phyloP scores from a whole-genome alignment of 2,329 filamentous ascomycete genomes.

The Penicillium digitatum region DNA sequence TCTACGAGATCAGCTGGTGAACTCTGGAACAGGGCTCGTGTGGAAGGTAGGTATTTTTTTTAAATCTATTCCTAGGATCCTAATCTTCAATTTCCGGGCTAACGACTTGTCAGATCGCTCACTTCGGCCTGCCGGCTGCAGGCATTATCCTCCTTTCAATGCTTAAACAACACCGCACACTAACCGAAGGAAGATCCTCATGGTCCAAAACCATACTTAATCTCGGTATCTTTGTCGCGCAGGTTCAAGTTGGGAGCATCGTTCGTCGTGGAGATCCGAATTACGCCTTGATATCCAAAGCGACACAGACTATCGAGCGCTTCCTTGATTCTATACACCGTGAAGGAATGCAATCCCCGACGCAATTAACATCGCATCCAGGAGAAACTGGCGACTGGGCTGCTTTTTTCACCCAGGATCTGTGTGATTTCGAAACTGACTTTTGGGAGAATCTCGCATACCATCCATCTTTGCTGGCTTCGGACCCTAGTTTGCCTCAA shows the following conservation, averaged over 20 bases:
- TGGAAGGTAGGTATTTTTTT: constrained; percentile 29
- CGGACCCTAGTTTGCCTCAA: constrained; percentile 18
- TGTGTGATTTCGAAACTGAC: constrained; percentile 27
- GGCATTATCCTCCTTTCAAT: constrained; percentile 30
- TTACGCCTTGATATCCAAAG: constrained; percentile 25
- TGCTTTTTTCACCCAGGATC: constrained; percentile 21
- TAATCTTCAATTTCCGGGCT: not conserved
- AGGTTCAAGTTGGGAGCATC: constrained; percentile 25
- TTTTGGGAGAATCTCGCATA: constrained; percentile 29
- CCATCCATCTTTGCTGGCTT: constrained; percentile 24
- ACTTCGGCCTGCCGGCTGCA: constrained; percentile 30
- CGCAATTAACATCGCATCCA: constrained; percentile 8
- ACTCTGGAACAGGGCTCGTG: constrained; percentile 26
- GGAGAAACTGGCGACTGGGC: constrained; percentile 23
- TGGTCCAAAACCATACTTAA: constrained; percentile 21
- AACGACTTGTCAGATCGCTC: constrained; percentile 18
- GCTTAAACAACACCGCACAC: constrained; percentile 19
- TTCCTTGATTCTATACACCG: constrained; percentile 27
- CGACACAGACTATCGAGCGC: constrained; percentile 25
- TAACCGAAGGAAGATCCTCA: constrained; percentile 7
- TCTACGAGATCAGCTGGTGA: constrained; percentile 25
- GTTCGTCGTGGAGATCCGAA: constrained; percentile 26
- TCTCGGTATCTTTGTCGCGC: constrained; percentile 27
- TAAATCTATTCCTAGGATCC: no score
- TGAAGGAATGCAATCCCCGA: constrained; percentile 6